These are phyloP conservation scores for Ophiostoma triangulosporum DNA, from an alignment of 2,329 filamentous ascomycete species.

Conservation along the genomic window DNA sequence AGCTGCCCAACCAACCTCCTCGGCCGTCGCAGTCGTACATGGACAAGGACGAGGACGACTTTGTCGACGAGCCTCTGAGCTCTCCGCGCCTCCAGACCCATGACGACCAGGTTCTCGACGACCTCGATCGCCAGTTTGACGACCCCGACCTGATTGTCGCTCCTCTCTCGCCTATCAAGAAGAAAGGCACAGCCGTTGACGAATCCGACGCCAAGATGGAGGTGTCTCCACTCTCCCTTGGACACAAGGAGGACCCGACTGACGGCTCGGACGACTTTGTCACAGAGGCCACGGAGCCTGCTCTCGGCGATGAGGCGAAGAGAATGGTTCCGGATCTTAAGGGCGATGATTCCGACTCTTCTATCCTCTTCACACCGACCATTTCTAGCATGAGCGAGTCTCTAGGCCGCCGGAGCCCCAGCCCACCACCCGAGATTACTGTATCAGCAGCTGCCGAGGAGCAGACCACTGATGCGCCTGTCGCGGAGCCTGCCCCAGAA, in stretches of 20 bases:
- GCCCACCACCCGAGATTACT: not conserved
- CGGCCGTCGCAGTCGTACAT: slow-evolving; percentile 24
- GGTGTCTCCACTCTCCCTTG: not conserved
- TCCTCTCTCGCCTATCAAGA: slow-evolving; percentile 42
- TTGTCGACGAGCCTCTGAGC: slow-evolving; percentile 65
- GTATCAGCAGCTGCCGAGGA: not conserved
- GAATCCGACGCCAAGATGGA: not conserved
- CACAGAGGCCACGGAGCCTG: slow-evolving; percentile 13
- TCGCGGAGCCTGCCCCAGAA: not conserved
- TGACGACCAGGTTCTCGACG: slow-evolving; percentile 39
- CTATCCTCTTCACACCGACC: slow-evolving; percentile 17
- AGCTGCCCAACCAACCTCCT: slow-evolving; percentile 16
- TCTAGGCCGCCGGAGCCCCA: slow-evolving; percentile 1
- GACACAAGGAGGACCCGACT: slow-evolving; percentile 12
- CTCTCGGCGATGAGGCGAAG: slow-evolving; percentile 10
- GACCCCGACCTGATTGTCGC: slow-evolving; percentile 43
- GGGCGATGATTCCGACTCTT: slow-evolving; percentile 18
- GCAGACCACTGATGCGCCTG: not conserved
- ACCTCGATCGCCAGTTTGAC: slow-evolving; percentile 32
- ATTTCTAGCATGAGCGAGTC: slow-evolving; percentile 14
- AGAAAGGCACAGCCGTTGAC: slow-evolving; percentile 2
- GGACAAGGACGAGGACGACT: slow-evolving; percentile 55
- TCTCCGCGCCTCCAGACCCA: slow-evolving; percentile 51
- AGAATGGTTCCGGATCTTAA: slow-evolving; percentile 11
- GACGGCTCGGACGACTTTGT: slow-evolving; percentile 12